Percentiles rank a stretch among this genome's conserved stretches.
phyloP scores from a whole-genome alignment of 768 basidiomycete genomes.

The Termitomyces sp. region DNA sequence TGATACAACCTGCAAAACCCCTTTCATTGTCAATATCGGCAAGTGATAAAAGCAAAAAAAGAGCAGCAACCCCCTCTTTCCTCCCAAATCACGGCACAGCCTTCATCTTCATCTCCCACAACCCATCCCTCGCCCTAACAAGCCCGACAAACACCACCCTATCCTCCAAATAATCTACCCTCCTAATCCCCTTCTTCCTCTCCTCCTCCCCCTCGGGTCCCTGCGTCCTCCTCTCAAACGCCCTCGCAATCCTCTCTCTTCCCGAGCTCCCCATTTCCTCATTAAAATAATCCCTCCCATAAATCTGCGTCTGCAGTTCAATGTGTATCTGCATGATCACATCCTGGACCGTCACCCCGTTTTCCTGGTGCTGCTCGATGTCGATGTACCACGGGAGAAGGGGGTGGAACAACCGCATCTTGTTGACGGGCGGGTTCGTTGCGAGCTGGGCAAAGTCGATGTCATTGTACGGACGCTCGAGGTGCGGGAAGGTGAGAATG shows the following conservation, averaged over 20 bases:
- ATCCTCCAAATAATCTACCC: constrained; percentile 59
- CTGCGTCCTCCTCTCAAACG: constrained; percentile 44
- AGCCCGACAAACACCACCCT: constrained; percentile 53
- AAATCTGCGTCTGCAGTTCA: no score
- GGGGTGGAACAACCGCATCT: constrained; percentile 54
- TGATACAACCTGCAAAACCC: no score
- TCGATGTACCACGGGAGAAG: constrained; percentile 69
- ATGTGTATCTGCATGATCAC: no score
- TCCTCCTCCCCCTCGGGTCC: constrained; percentile 29
- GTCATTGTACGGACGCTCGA: constrained; percentile 18
- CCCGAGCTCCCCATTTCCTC: no score
- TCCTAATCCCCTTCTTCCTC: constrained; percentile 40
- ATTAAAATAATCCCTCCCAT: no score
- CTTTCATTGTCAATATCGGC: no score
- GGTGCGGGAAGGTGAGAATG: no score
- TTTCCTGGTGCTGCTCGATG: constrained; percentile 35
- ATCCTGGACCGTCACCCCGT: no score
- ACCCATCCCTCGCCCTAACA: constrained; percentile 46
- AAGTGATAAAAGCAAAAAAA: no score
- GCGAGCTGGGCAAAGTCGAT: constrained; percentile 55
- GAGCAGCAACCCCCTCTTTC: no score
- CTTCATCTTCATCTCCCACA: no score
- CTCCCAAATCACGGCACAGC: no score
- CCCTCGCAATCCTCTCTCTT: constrained; percentile 37
- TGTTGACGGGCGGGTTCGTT: constrained; percentile 43